Percentiles rank a stretch among this genome's conserved stretches.
phyloP scores from a whole-genome alignment of 2,329 filamentous ascomycete species.

The Amphichorda felina region DNA sequence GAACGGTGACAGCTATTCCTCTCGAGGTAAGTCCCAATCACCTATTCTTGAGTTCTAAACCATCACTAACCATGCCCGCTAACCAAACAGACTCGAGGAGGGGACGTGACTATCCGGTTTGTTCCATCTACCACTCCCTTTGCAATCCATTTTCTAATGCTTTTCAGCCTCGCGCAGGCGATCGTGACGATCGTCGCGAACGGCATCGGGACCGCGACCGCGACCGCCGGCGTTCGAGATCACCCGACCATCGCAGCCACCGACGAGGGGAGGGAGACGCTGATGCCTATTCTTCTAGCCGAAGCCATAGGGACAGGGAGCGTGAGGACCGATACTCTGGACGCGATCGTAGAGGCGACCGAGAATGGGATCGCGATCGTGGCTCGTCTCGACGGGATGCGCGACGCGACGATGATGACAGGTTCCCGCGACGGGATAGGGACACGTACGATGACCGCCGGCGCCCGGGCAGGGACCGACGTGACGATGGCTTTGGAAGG shows the following conservation, averaged over 20 bases:
- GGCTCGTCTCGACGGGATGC: slow-evolving; percentile 47
- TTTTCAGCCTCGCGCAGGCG: slow-evolving; percentile 8
- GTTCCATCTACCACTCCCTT: slow-evolving; percentile 10
- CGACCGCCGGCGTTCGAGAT: slow-evolving; percentile 71
- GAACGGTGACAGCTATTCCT: slow-evolving; percentile 78
- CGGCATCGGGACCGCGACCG: slow-evolving; percentile 19
- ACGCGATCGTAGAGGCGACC: slow-evolving; percentile 54
- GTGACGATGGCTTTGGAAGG: slow-evolving; percentile 19
- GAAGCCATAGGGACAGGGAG: slow-evolving; percentile 85
- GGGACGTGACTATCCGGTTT: slow-evolving; percentile 42
- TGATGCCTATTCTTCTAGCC: slow-evolving; percentile 86
- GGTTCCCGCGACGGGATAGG: slow-evolving; percentile 44
- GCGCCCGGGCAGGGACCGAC: slow-evolving; percentile 32
- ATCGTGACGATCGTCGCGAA: slow-evolving; percentile 23
- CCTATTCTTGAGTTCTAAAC: too few species aligned
- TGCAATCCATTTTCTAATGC: slow-evolving; percentile 1
- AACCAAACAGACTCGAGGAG: slow-evolving; percentile 32
- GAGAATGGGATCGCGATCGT: slow-evolving; percentile 67
- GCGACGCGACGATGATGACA: slow-evolving; percentile 53
- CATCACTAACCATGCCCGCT: slow-evolving; percentile 13
- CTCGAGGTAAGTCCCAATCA: slow-evolving; percentile 68
- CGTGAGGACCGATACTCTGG: slow-evolving; percentile 83
- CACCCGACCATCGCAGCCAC: slow-evolving; percentile 58
- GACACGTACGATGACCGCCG: slow-evolving; percentile 38
- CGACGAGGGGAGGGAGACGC: slow-evolving; percentile 66